Conservation (phyloP, 495 filamentous ascomycete species). For the Neurospora sp. region DNA sequence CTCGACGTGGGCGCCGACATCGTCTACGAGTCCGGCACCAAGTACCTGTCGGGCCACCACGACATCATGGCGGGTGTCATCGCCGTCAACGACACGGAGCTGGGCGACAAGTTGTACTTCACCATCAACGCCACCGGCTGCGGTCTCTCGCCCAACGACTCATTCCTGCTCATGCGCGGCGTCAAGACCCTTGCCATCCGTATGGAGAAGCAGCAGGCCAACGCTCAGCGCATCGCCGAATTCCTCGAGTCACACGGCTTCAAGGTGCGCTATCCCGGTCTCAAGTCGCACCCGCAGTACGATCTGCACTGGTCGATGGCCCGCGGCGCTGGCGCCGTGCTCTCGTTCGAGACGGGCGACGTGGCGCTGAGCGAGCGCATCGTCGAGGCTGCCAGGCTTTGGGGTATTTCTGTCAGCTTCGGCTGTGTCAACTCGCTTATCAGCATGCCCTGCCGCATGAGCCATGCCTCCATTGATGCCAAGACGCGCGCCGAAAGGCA, state of each 20-base stretch:
- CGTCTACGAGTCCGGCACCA: constrained; percentile 94
- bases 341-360: constrained; percentile 93
- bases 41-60: constrained; percentile 96
- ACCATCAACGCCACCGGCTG: constrained; percentile 94
- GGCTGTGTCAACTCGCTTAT: constrained; percentile 97
- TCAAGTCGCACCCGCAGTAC: constrained; percentile 92
- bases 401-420: constrained; percentile 93
- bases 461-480: constrained; percentile 95
- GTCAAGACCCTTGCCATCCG: constrained; percentile 94
- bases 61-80: constrained; percentile 98
- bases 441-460: constrained; percentile 99
- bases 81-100: constrained; percentile 66
- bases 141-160: constrained; percentile 88
- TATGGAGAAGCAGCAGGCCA: constrained; percentile 95
- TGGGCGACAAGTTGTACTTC: constrained; percentile 89
- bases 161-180: constrained; percentile 87
- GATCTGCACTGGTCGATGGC: constrained; percentile 93
- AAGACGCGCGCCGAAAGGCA: constrained; percentile 82
- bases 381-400: constrained; percentile 82
- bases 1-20: constrained; percentile 91
- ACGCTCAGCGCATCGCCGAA: constrained; percentile 80
- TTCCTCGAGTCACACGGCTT: constrained; percentile 90
- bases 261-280: constrained; percentile 85
- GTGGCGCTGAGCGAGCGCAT: constrained; percentile 74
- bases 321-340: constrained; percentile 82